phyloP scores from a whole-genome alignment of 1,284 basidiomycete genomes.

The Malassezia furfur region DNA sequence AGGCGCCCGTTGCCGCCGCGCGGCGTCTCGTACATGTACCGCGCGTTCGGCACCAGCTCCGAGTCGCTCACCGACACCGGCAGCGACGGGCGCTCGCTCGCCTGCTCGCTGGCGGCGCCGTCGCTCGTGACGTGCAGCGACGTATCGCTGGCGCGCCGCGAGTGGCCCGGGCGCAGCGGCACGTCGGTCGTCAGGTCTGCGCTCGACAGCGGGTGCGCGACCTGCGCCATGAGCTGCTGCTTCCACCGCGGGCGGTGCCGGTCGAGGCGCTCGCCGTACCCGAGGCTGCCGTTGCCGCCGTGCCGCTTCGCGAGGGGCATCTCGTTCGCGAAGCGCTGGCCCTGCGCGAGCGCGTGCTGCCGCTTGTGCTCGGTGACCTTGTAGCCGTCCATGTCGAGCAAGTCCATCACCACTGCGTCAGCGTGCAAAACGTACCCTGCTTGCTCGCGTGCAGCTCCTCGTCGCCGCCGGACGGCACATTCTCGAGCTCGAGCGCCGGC shows the following conservation, averaged over 20 bases:
- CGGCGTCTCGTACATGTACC: neutral
- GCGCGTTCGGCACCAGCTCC: neutral
- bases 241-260: conserved; percentile 16
- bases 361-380: conserved; percentile 43
- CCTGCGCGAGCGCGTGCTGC: conserved; percentile 31
- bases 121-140: conserved; percentile 1
- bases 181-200: neutral
- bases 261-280: conserved; percentile 17
- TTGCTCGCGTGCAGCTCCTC: conserved; percentile 16
- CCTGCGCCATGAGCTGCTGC: conserved; percentile 3
- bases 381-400: conserved; percentile 48
- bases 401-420: conserved; percentile 4
- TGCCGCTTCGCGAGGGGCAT: conserved; percentile 37
- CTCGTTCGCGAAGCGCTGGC: conserved; percentile 42
- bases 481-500: neutral
- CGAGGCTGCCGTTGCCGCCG: conserved; percentile 32
- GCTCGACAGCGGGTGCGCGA: neutral
- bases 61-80: conserved; percentile 16
- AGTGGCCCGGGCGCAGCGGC: neutral
- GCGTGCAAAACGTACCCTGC: conserved; percentile 5
- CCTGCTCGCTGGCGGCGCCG: neutral
- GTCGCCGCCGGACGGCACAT: conserved; percentile 5
- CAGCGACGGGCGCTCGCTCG: conserved; percentile 1
- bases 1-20: neutral
- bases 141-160: conserved; percentile 14